phyloP scores from a whole-genome alignment of 768 basidiomycete species.

The Boletus reticulatus region DNA sequence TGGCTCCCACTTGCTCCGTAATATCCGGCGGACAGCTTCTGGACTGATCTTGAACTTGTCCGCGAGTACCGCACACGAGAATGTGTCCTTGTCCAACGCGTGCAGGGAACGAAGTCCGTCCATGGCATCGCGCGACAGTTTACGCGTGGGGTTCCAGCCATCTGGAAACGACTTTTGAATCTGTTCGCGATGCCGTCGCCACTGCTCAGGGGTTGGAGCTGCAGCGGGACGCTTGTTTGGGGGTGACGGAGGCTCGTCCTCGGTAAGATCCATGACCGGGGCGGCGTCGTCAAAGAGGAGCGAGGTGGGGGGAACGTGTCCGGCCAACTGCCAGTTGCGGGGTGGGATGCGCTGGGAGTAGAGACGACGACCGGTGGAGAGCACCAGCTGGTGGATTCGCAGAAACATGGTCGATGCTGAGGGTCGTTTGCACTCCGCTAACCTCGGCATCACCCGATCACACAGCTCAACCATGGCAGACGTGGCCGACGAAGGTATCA shows the following conservation, averaged over 20 bases:
- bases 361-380: constrained; percentile 18
- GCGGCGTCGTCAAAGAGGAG: constrained; percentile 23
- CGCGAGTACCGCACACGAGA: constrained; percentile 67
- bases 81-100: constrained; percentile 57
- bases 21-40: constrained; percentile 77
- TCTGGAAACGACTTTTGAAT: constrained; percentile 56
- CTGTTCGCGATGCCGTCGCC: constrained; percentile 47
- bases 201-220: constrained; percentile 42
- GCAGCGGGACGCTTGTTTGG: constrained; percentile 16
- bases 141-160: constrained; percentile 79
- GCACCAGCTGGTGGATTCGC: constrained; percentile 10
- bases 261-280: constrained; percentile 25
- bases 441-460: constrained; percentile 21
- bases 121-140: constrained; percentile 83
- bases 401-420: constrained; percentile 6
- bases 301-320: constrained; percentile 32
- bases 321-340: constrained; percentile 31
- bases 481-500: constrained; percentile 69
- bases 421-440: constrained; percentile 17
- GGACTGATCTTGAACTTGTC: constrained; percentile 76
- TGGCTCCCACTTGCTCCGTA: constrained; percentile 74
- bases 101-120: constrained; percentile 71
- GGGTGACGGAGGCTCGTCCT: constrained; percentile 30
- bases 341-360: constrained; percentile 25
- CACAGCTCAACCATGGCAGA: constrained; percentile 60